Evolutionary conservation across 73 alveolate genomes (phyloP).

Genomic region (Diophrys sp.): DNA sequence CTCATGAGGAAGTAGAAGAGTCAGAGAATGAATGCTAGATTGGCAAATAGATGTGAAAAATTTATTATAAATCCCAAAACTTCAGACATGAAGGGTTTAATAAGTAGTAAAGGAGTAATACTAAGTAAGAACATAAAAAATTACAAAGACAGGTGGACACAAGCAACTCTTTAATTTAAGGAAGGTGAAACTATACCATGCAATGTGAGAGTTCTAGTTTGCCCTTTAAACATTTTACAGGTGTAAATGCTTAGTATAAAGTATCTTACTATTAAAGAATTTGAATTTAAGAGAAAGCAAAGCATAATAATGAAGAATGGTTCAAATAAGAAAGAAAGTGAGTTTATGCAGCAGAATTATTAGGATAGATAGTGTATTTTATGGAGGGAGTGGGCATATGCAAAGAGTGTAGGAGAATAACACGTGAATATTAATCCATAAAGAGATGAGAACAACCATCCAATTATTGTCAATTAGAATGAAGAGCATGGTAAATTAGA

Average conservation of each 20-base stretch:
- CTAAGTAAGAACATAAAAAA: background rate
- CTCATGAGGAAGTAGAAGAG: no score
- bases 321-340: background rate
- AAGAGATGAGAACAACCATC: no score
- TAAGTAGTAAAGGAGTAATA: no score
- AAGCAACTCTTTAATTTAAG: background rate
- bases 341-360: background rate
- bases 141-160: background rate
- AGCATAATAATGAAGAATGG: background rate
- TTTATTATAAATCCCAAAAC: no score
- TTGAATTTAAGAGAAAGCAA: background rate
- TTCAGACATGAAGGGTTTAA: no score
- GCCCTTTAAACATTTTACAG: background rate
- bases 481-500: no score
- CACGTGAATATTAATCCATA: no score
- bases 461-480: no score
- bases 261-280: background rate
- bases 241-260: background rate
- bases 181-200: background rate
- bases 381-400: background rate
- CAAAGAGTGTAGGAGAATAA: background rate
- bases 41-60: no score
- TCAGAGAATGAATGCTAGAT: no score
- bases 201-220: background rate
- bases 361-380: background rate